These are phyloP conservation scores for Flaveria robusta DNA, from an alignment of 129 eudicot genomes.

Conservation along the genomic window DNA sequence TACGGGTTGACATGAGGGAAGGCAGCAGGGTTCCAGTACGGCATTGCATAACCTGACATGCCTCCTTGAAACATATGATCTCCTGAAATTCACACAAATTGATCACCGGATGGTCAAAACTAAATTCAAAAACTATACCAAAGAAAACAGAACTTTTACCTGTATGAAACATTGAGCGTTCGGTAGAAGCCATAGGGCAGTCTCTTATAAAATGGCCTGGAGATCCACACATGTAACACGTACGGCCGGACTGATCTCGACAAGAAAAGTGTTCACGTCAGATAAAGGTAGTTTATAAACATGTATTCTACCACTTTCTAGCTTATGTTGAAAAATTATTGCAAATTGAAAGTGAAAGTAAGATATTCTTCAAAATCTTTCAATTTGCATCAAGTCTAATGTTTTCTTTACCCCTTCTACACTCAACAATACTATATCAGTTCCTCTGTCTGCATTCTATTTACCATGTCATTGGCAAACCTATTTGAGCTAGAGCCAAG, in stretches of 20 bases:
- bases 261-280: conserved; percentile 15
- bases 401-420: no score
- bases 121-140: neutral
- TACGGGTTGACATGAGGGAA: conserved; percentile 55
- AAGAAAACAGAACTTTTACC: conserved; percentile 37
- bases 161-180: conserved; percentile 42
- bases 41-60: conserved; percentile 49
- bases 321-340: no score
- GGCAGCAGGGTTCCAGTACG: conserved; percentile 63
- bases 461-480: no score
- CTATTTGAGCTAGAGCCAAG: no score
- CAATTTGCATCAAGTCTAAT: no score
- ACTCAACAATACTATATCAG: no score
- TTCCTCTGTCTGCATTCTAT: no score
- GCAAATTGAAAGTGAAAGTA: no score
- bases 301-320: neutral
- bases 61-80: conserved; percentile 56
- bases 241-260: conserved; percentile 57
- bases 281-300: conserved; percentile 22
- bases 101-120: neutral
- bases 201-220: conserved; percentile 84
- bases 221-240: conserved; percentile 84
- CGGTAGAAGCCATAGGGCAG: conserved; percentile 56
- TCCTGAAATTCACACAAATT: conserved; percentile 42
- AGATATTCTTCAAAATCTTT: no score